Evolutionary conservation across 73 alveolate genomes (phyloP).

Genomic region (Paramecium tetraurelia): DNA sequence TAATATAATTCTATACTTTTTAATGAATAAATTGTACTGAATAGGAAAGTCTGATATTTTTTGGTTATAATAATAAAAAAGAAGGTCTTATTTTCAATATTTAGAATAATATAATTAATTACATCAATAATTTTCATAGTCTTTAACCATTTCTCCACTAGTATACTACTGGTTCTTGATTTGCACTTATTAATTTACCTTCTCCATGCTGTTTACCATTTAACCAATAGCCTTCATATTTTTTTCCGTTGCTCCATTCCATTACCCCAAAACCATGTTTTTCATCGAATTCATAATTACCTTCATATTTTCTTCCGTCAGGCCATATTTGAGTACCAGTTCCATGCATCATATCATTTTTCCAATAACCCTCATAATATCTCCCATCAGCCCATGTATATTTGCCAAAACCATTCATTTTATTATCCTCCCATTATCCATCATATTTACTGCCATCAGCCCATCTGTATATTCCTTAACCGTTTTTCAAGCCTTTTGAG

Average conservation of each 20-base stretch:
- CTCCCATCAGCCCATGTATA: slow-evolving; percentile 77
- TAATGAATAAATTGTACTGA: neutral
- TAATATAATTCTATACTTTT: neutral
- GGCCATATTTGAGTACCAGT: slow-evolving; percentile 73
- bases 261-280: slow-evolving; percentile 71
- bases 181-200: slow-evolving; percentile 7
- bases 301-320: slow-evolving; percentile 80
- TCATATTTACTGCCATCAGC: slow-evolving; percentile 72
- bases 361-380: slow-evolving; percentile 73
- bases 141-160: slow-evolving; percentile 52
- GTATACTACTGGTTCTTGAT: slow-evolving; percentile 22
- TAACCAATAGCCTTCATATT: slow-evolving; percentile 51
- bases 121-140: neutral
- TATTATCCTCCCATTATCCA: slow-evolving; percentile 67
- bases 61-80: neutral
- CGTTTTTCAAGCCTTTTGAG: slow-evolving; percentile 60
- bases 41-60: neutral
- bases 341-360: slow-evolving; percentile 72
- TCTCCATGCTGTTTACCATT: slow-evolving; percentile 35
- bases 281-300: slow-evolving; percentile 73
- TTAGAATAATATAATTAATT: neutral
- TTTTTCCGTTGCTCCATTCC: slow-evolving; percentile 12
- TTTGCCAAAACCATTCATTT: slow-evolving; percentile 75
- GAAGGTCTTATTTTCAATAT: neutral
- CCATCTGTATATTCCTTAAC: slow-evolving; percentile 66